Evolutionary conservation across 495 filamentous ascomycete species (phyloP).

Genomic region (Penicillium canescens): DNA sequence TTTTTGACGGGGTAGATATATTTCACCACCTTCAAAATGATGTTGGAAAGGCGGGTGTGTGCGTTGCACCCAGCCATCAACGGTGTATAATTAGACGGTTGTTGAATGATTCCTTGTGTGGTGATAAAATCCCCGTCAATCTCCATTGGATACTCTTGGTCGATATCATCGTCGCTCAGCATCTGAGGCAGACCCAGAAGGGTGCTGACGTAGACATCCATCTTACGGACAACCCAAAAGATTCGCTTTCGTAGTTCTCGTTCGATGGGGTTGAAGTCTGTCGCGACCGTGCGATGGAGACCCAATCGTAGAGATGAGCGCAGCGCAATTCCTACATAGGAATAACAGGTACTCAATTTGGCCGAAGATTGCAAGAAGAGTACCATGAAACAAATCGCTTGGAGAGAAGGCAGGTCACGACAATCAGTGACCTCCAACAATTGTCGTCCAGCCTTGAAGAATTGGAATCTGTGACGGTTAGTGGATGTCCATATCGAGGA

Average conservation of each 20-base stretch:
- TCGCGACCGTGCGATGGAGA: conserved; percentile 75
- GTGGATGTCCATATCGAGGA: neutral
- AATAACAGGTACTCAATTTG: conserved; percentile 89
- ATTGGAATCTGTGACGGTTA: conserved; percentile 66
- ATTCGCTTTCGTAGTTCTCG: conserved; percentile 79
- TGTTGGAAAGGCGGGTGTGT: conserved; percentile 73
- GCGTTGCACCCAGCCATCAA: conserved; percentile 82
- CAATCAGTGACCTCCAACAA: conserved; percentile 91
- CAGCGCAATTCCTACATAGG: conserved; percentile 86
- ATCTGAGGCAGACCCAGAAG: conserved; percentile 83
- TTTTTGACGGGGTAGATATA: conserved; percentile 88
- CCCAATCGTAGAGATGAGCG: conserved; percentile 85
- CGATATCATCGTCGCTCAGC: conserved; percentile 85
- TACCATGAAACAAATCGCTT: conserved; percentile 89
- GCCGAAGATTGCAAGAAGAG: conserved; percentile 90
- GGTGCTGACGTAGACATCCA: conserved; percentile 92
- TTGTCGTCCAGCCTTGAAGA: conserved; percentile 76
- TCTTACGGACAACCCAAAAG: conserved; percentile 89
- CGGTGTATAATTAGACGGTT: conserved; percentile 73
- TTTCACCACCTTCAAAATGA: conserved; percentile 82
- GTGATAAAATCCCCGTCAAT: conserved; percentile 95
- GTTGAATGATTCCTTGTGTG: conserved; percentile 66
- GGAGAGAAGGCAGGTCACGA: conserved; percentile 79
- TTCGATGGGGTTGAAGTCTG: conserved; percentile 81
- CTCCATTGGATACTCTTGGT: conserved; percentile 81